Evolutionary conservation across 331 rosid species (phyloP).

Genomic region (Quercus tomentella): DNA sequence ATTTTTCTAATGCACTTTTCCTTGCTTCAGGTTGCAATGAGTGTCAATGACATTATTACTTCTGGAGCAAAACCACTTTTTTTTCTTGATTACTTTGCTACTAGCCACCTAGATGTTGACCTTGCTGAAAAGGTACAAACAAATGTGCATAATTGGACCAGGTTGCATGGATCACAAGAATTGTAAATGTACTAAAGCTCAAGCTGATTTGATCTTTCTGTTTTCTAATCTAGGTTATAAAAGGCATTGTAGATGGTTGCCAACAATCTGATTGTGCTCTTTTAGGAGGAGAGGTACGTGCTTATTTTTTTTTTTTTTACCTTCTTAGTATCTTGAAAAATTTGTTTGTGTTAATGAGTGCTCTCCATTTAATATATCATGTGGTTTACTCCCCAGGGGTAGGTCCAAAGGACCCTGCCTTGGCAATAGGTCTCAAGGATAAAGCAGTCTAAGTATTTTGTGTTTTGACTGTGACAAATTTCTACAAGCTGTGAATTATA

Average conservation of each 20-base stretch:
- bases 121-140: slow-evolving; percentile 77
- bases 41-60: slow-evolving; percentile 87
- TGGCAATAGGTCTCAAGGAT: neutral
- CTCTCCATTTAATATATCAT: neutral
- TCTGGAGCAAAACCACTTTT: slow-evolving; percentile 92
- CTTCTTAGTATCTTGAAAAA: neutral
- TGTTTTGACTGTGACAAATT: neutral
- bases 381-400: too few species aligned
- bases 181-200: neutral
- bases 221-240: slow-evolving; percentile 54
- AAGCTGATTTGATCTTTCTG: neutral
- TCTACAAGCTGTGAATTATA: neutral
- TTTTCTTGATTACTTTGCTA: slow-evolving; percentile 93
- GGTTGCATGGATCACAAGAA: neutral
- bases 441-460: neutral
- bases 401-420: too few species aligned
- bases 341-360: neutral
- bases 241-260: slow-evolving; percentile 89
- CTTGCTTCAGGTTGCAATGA: slow-evolving; percentile 80
- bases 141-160: slow-evolving; percentile 3
- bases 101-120: slow-evolving; percentile 84
- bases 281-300: slow-evolving; percentile 90
- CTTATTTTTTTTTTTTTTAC: neutral
- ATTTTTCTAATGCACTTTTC: neutral
- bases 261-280: slow-evolving; percentile 80